These are phyloP conservation scores for Forsythia suspensa DNA, from an alignment of 257 asterid species.

Conservation along the genomic window DNA sequence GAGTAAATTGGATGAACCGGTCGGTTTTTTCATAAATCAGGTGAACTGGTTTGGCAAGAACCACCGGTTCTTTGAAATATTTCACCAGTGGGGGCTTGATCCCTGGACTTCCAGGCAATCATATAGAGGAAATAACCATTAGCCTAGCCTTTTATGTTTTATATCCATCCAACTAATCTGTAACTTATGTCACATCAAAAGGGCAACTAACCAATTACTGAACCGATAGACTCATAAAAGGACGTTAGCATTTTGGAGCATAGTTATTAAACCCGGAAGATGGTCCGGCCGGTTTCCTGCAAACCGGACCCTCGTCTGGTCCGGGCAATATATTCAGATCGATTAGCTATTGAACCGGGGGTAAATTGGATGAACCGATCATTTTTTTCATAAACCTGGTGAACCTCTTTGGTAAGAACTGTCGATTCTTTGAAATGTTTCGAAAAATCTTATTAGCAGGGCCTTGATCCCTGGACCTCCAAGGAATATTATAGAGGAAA, in stretches of 20 bases:
- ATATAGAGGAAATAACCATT: background rate
- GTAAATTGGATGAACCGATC: background rate
- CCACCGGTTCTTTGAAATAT: background rate
- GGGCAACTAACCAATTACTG: background rate
- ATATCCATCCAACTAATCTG: background rate
- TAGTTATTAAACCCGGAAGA: background rate
- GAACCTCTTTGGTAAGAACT: background rate
- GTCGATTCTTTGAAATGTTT: background rate
- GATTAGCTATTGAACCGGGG: background rate
- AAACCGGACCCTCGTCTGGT: background rate
- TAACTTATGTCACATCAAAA: background rate
- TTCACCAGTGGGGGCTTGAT: background rate
- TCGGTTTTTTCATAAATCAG: background rate
- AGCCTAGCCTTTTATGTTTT: no score
- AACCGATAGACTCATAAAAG: background rate
- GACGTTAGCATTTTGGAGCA: background rate
- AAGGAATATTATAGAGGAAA: background rate
- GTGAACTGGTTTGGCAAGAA: background rate
- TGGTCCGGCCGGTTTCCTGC: background rate
- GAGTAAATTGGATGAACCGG: background rate
- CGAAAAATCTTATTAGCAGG: no score
- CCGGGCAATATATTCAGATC: background rate
- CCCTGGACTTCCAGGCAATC: background rate
- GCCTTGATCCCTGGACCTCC: background rate
- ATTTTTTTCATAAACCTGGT: background rate